Evolutionary conservation across 371 early-diverging fungal species (phyloP), one percentile per base, ranked within the genome.

Genomic region (Vairimorpha apis): DNA sequence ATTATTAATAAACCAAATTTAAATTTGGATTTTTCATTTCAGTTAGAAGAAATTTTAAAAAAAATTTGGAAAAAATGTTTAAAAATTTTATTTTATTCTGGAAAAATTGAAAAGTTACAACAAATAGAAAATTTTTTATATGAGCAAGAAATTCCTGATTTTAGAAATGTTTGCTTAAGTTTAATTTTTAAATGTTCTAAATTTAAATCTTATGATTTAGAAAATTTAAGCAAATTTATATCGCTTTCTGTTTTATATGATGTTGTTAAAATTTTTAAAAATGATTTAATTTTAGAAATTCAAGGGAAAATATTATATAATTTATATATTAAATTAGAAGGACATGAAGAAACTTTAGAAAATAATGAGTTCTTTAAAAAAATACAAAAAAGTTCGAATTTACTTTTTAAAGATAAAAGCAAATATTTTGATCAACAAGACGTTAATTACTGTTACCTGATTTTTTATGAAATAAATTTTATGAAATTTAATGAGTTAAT

Each of bases 121-220:
- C 65, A 75, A n/a, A 58, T 78, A 7, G n/a, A 45, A 25, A 7
- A 45, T 13, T 66, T 27, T 43, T 16, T 78, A 8, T 30, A 23
- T 8, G 44, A 65, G 12, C 56, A 71, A 18, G 67, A 63, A 14
- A 69, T 76, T 14, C 70, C 79, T 10, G 76, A 79, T 64, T 35
- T 68, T 3, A 43, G 71, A 18, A 72, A 68, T 63, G 76, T 76
- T 14, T 71, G 73, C 33, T 55, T 79, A 18, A 65, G 76, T 7
- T n/a, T 76, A 0, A 47, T 59, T 21, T 49, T 56, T 60, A 49
- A 45, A 10, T 32, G 18, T n/a, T 13, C 33, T 2, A 2, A 43
- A 29, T 76, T 47, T 45, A 73, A 70, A 47, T 76, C 76, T 2
- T 76, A 71, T 38, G 79, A 79, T 37, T 76, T 79, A 8, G 43